Conservation (phyloP, 441 rosid species). For the Erodium trifolium region DNA sequence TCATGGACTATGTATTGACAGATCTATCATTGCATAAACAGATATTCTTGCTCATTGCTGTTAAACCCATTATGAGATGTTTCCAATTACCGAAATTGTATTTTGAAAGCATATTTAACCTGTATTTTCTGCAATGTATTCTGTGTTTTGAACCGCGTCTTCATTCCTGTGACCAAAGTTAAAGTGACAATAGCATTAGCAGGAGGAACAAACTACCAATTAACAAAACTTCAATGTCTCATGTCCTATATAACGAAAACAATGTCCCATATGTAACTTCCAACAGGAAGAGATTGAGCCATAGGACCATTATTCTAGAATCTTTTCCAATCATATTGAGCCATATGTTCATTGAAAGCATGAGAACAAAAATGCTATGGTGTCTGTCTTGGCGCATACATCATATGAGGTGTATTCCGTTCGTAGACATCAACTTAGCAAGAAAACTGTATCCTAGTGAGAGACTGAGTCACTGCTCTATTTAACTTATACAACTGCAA, state of each 20-base stretch:
- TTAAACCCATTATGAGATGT: neutral
- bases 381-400: too few relatives aligned
- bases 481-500: too few relatives aligned
- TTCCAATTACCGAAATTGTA: neutral
- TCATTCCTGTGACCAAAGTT: conserved; percentile 27
- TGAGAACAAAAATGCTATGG: too few relatives aligned
- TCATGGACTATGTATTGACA: neutral
- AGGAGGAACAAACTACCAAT: conserved; percentile 14
- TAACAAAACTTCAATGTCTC: conserved; percentile 6
- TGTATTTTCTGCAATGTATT: conserved; percentile 36
- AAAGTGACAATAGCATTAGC: conserved; percentile 9
- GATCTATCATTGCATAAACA: conserved; percentile 4
- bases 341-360: too few relatives aligned
- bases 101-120: conserved; percentile 28
- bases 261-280: neutral
- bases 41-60: conserved; percentile 1
- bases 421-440: too few relatives aligned
- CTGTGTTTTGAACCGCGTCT: conserved; percentile 22
- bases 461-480: too few relatives aligned
- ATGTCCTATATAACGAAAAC: conserved; percentile 3
- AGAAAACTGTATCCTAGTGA: too few relatives aligned
- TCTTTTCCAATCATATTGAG: too few relatives aligned
- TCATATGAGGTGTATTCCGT: too few relatives aligned
- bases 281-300: too few relatives aligned
- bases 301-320: too few relatives aligned